A percentile compares a stretch with the other conserved stretches of the same genome.
These are phyloP conservation scores for Lentinula sp. DNA, from an alignment of 768 basidiomycete genomes.

Conservation along the genomic window DNA sequence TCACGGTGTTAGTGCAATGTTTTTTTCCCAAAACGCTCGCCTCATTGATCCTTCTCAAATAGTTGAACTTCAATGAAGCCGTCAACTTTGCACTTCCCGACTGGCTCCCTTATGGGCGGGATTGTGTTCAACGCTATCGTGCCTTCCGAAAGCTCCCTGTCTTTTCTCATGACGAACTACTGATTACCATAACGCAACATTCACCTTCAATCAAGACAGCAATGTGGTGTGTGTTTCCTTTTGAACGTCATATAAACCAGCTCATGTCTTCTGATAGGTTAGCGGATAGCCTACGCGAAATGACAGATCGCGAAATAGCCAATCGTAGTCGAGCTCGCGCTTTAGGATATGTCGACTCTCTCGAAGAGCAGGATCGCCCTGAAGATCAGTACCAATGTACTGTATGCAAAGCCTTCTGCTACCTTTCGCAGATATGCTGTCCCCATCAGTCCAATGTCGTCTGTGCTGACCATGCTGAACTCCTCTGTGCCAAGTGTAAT, in stretches of 20 bases:
- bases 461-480: slow-evolving; percentile 79
- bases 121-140: slow-evolving; percentile 86
- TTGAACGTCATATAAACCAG: not conserved
- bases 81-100: slow-evolving; percentile 97
- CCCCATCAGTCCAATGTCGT: slow-evolving; percentile 71
- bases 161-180: slow-evolving; percentile 95
- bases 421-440: slow-evolving; percentile 89
- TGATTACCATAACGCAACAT: slow-evolving; percentile 97
- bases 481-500: slow-evolving; percentile 64
- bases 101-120: slow-evolving; percentile 84
- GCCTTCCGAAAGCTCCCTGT: slow-evolving; percentile 91
- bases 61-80: slow-evolving; percentile 99
- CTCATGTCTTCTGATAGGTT: slow-evolving; percentile 49
- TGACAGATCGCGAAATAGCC: slow-evolving; percentile 78
- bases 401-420: slow-evolving; percentile 91
- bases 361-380: slow-evolving; percentile 74
- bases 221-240: slow-evolving; percentile 60
- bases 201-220: slow-evolving; percentile 90
- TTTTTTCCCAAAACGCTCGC: slow-evolving; percentile 7
- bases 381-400: slow-evolving; percentile 97
- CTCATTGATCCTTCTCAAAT: slow-evolving; percentile 13
- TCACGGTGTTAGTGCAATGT: slow-evolving; percentile 71
- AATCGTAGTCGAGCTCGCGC: slow-evolving; percentile 60
- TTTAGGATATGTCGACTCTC: slow-evolving; percentile 55
- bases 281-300: slow-evolving; percentile 75